Evolutionary conservation across 2,329 filamentous ascomycete species (phyloP).

Genomic region (Botrytis tulipae): DNA sequence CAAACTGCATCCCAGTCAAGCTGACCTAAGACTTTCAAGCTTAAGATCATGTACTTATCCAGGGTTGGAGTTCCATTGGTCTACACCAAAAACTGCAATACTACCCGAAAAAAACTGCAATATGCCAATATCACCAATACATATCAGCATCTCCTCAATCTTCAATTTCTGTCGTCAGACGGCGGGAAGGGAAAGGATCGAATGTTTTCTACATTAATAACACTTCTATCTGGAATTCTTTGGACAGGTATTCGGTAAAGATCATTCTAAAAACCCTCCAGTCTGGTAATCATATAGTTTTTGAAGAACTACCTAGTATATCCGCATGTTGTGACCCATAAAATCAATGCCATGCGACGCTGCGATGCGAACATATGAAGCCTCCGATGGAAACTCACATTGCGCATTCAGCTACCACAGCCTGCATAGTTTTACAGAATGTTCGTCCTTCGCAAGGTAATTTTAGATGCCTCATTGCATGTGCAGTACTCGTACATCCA

Average conservation of each 20-base stretch:
- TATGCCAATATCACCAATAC: background rate
- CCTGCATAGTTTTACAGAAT: background rate
- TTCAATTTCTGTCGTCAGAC: constrained; percentile 5
- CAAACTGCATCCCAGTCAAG: background rate
- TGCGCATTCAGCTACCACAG: constrained; percentile 7
- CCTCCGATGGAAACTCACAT: constrained; percentile 15
- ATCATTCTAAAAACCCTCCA: background rate
- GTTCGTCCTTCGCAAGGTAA: background rate
- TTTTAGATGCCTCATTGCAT: constrained; percentile 15
- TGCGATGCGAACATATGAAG: constrained; percentile 14
- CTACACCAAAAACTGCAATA: constrained; percentile 10
- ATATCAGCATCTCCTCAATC: background rate
- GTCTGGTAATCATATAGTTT: background rate
- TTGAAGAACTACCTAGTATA: background rate
- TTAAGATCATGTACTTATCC: constrained; percentile 10
- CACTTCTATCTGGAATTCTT: background rate
- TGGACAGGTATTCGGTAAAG: constrained; percentile 8
- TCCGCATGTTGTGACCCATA: constrained; percentile 15
- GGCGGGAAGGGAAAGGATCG: background rate
- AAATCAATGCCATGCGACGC: constrained; percentile 4
- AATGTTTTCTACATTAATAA: background rate
- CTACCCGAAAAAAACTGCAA: background rate
- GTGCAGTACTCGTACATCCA: constrained; percentile 3
- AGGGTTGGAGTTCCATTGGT: background rate
- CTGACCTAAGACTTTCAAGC: constrained; percentile 5